These are phyloP conservation scores for Cucumis sativus DNA, from an alignment of 306 rosid genomes.

Conservation along the genomic window DNA sequence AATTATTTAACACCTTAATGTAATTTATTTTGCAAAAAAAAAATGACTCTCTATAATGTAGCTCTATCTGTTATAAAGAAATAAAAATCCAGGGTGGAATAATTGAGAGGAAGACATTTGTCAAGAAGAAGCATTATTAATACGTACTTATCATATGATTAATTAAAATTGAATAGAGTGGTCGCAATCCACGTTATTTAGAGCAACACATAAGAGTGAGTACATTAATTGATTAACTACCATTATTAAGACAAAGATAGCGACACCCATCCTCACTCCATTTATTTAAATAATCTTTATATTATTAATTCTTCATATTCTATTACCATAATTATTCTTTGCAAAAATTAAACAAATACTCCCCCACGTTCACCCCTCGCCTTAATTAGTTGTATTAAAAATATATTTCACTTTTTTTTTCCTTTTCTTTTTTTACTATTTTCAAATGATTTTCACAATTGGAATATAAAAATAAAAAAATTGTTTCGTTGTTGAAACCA, in stretches of 20 bases:
- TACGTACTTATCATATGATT: neutral
- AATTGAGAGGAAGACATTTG: neutral
- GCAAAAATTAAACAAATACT: neutral
- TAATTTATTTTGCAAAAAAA: too few relatives aligned
- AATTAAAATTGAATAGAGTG: neutral
- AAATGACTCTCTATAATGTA: too few relatives aligned
- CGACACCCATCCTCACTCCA: neutral
- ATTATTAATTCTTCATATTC: neutral
- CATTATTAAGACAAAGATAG: slow-evolving; percentile 9
- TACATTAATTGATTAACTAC: slow-evolving; percentile 2
- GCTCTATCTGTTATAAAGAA: too few relatives aligned
- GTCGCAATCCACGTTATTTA: neutral
- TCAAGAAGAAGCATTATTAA: neutral
- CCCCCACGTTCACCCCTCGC: neutral
- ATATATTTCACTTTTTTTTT: too few relatives aligned
- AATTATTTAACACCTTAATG: too few relatives aligned
- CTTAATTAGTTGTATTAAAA: neutral
- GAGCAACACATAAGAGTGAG: slow-evolving; percentile 2
- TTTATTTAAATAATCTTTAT: neutral
- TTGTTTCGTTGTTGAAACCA: neutral
- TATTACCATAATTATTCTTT: neutral
- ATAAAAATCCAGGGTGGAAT: neutral
- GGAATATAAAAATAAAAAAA: too few relatives aligned
- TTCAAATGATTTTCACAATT: too few relatives aligned
- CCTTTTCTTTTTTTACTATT: too few relatives aligned